phyloP scores from a whole-genome alignment of 2,329 filamentous ascomycete genomes.

The Trichophyton simii region DNA sequence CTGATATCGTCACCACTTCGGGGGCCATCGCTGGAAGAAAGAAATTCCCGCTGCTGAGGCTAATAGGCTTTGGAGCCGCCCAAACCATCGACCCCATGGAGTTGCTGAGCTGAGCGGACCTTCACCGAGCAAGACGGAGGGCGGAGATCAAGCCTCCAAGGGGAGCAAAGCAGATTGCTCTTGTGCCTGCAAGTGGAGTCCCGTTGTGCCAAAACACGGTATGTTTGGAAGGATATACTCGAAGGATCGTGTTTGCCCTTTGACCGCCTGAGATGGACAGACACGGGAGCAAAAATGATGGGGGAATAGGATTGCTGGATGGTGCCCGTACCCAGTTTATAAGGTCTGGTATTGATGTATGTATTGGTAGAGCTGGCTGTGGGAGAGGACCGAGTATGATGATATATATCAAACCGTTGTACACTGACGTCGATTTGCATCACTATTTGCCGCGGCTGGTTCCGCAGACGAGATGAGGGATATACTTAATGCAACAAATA shows the following conservation, averaged over 20 bases:
- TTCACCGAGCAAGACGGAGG: not conserved
- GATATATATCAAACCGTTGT: not conserved
- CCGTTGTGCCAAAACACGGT: not conserved
- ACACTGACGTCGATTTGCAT: no score
- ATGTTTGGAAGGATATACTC: not conserved
- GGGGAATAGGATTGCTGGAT: no score
- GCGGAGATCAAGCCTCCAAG: not conserved
- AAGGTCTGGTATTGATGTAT: no score
- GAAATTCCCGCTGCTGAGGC: not conserved
- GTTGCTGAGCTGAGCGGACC: not conserved
- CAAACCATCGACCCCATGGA: not conserved
- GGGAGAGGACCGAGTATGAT: not conserved
- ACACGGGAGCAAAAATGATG: no score
- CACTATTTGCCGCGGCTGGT: not conserved
- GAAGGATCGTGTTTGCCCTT: not conserved
- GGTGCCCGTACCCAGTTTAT: no score
- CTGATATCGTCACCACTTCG: not conserved
- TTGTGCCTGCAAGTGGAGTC: not conserved
- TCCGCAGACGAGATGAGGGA: not conserved
- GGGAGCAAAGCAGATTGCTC: not conserved
- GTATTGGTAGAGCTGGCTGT: no score
- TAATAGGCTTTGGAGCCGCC: not conserved
- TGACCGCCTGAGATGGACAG: not conserved
- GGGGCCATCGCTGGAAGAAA: not conserved
- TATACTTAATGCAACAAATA: not conserved